A percentile compares a stretch with the other conserved stretches of the same genome.
Evolutionary conservation across 495 filamentous ascomycete genomes (phyloP).

Genomic region (Platismatia glauca): DNA sequence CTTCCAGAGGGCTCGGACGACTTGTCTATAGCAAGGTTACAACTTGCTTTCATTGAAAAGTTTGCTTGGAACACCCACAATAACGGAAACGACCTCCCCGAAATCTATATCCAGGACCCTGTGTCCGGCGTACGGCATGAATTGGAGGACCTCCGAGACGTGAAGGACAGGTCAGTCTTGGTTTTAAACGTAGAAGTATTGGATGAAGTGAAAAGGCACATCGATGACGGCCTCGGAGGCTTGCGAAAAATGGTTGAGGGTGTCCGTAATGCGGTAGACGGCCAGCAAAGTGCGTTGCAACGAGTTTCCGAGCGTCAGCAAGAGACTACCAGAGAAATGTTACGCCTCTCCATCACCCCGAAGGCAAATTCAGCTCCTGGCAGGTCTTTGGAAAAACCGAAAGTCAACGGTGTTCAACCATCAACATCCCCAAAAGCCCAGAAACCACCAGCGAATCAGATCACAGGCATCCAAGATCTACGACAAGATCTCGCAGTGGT

Average conservation of each 20-base stretch:
- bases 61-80: slow-evolving; percentile 97
- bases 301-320: slow-evolving; percentile 87
- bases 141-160: slow-evolving; percentile 86
- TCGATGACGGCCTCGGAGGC: slow-evolving; percentile 84
- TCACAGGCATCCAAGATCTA: slow-evolving; percentile 69
- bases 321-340: slow-evolving; percentile 84
- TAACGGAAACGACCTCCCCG: slow-evolving; percentile 85
- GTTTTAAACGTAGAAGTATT: slow-evolving; percentile 90
- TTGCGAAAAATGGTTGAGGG: slow-evolving; percentile 72
- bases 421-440: slow-evolving; percentile 16
- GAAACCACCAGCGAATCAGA: slow-evolving; percentile 42
- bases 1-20: slow-evolving; percentile 74
- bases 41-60: slow-evolving; percentile 98
- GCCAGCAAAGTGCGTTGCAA: slow-evolving; percentile 70
- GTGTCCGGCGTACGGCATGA: slow-evolving; percentile 92
- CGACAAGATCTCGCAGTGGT: slow-evolving; percentile 87
- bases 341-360: slow-evolving; percentile 64
- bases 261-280: slow-evolving; percentile 67
- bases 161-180: slow-evolving; percentile 89
- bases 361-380: slow-evolving; percentile 33
- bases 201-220: slow-evolving; percentile 92
- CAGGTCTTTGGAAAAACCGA: slow-evolving; percentile 30
- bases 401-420: slow-evolving; percentile 19
- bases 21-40: slow-evolving; percentile 75
- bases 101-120: slow-evolving; percentile 96